phyloP scores from a whole-genome alignment of 1,284 basidiomycete genomes.

The Tilletia indica region DNA sequence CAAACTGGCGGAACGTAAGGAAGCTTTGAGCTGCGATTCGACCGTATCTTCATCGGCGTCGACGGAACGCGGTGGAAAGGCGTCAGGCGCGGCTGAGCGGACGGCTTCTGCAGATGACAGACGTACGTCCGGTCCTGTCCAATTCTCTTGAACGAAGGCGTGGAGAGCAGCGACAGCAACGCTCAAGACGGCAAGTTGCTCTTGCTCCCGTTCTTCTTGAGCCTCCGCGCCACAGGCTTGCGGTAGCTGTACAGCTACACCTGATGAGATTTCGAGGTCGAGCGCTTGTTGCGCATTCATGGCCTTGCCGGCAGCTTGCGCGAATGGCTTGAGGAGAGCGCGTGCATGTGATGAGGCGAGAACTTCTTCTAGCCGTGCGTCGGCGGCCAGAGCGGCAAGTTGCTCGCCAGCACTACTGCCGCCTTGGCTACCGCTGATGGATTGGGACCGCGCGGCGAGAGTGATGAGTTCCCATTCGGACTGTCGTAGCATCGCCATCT shows the following conservation, averaged over 20 bases:
- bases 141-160: slow-evolving; percentile 89
- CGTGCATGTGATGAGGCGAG: not conserved
- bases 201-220: not conserved
- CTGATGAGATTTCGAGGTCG: not conserved
- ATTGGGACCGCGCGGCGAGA: not conserved
- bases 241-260: not conserved
- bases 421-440: not conserved
- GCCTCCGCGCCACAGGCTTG: not conserved
- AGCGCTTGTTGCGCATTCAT: not conserved
- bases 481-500: not conserved
- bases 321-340: slow-evolving; percentile 2
- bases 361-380: not conserved
- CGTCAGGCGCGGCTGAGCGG: slow-evolving; percentile 46
- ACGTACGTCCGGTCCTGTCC: slow-evolving; percentile 85
- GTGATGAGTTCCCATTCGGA: slow-evolving; percentile 3
- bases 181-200: slow-evolving; percentile 57
- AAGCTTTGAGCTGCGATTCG: slow-evolving; percentile 58
- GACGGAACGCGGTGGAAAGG: slow-evolving; percentile 60
- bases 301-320: not conserved
- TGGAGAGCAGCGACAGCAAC: slow-evolving; percentile 79
- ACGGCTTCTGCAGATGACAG: slow-evolving; percentile 56
- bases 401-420: not conserved
- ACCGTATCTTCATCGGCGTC: slow-evolving; percentile 39
- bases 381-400: not conserved
- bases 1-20: slow-evolving; percentile 67